Evolutionary conservation across 129 eudicot genomes (phyloP), one percentile per base, ranked within the genome.

Genomic region (Centaurea solstitialis): DNA sequence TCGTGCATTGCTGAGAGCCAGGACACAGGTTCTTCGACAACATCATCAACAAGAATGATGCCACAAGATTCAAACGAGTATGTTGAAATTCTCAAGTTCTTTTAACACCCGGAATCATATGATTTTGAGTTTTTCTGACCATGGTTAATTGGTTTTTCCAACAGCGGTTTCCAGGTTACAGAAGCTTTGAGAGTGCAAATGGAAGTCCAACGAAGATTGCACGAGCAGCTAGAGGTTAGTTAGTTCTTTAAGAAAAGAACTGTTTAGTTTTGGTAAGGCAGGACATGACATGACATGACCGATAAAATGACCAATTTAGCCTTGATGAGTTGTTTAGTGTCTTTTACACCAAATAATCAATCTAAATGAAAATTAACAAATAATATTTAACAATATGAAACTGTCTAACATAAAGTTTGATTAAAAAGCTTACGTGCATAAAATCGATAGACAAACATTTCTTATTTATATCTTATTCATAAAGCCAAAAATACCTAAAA

Each of bases 181-280:
- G 98, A 94, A 88, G 98, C 98, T 73, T 82, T 94, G 84, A 88
- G 95, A 33, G 88, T 82, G 70, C 97, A 94, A 77, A 94, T 94
- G 98, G 98, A 94, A 85, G 93, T 94, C 74, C 98, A 94, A 76
- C 79, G 91, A 82, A 90, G 90, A 86, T 82, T 93, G 85, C 98
- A 93, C 70, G 93, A 93, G 59, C 98, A 93, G 67, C 88, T 93
- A 47, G 98, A 93, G 98, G 98, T 93, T 72, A 22, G 88, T 79
- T 47, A 22, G 88, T 79, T 47, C n/a, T 45, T 70, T 43, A 40
- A 38, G 3, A 1, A 24, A 62, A 2, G 17, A 10, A 21, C 71
- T 47, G 50, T 79, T 22, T 40, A 5, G 17, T 41, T 30, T 74
- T n/a, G 4, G 59, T 0, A 15, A 12, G 13, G 13, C n/a, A 11